Conservation (phyloP, 1,284 basidiomycete species). For the Leccinum insolens region DNA sequence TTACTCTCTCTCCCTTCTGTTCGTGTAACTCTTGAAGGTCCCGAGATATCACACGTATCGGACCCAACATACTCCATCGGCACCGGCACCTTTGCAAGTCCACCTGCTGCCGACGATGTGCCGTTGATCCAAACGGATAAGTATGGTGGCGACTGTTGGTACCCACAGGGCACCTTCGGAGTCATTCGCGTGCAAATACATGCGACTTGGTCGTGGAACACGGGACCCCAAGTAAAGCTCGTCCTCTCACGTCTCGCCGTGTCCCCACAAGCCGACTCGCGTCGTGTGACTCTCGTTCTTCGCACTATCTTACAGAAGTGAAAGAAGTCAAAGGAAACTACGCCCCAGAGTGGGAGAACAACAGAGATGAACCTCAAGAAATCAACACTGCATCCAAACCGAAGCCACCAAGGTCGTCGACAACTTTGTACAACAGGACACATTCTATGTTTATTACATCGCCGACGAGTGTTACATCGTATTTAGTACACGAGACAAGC, state of each 20-base stretch:
- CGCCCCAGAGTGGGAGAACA: neutral
- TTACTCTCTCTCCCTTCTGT: neutral
- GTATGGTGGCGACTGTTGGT: neutral
- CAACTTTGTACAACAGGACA: neutral
- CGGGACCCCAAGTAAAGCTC: neutral
- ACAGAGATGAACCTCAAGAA: neutral
- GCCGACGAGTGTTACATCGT: neutral
- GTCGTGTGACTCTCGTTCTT: neutral
- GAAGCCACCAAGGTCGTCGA: neutral
- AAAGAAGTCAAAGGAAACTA: neutral
- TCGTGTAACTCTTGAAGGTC: neutral
- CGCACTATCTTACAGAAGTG: neutral
- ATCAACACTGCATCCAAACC: neutral
- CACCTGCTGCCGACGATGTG: neutral
- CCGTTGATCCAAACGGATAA: neutral
- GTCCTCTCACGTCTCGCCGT: neutral
- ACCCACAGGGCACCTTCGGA: neutral
- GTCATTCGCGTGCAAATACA: neutral
- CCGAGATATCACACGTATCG: neutral
- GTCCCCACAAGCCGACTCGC: neutral
- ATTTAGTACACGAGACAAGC: neutral
- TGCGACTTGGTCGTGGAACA: neutral
- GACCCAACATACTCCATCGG: neutral
- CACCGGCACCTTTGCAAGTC: neutral
- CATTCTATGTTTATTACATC: conserved; percentile 9